These are phyloP conservation scores for Trametes cinnabarina DNA, from an alignment of 768 basidiomycete genomes.

Conservation along the genomic window DNA sequence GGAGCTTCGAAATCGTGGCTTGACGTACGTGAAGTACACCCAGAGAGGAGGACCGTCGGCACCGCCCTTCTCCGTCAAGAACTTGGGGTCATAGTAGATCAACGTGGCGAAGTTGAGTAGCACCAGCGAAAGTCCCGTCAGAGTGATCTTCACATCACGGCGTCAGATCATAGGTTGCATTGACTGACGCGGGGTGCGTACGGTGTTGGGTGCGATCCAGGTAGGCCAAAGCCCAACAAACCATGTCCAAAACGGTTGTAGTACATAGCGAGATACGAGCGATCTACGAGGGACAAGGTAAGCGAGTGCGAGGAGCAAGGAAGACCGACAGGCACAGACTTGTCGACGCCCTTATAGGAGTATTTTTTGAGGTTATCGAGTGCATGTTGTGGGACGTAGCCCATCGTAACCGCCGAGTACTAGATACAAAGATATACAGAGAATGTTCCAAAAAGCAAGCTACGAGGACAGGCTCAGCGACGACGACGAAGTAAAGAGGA, in stretches of 20 bases:
- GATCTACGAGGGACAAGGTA: constrained; percentile 48
- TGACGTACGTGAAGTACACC: constrained; percentile 84
- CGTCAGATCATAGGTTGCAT: not conserved
- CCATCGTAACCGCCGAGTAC: constrained; percentile 38
- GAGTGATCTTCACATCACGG: constrained; percentile 69
- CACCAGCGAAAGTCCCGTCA: constrained; percentile 80
- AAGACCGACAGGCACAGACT: constrained; percentile 43
- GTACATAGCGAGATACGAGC: constrained; percentile 66
- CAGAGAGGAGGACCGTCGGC: constrained; percentile 67
- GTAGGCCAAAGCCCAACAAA: constrained; percentile 86
- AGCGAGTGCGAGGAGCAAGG: not conserved
- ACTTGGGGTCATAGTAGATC: constrained; percentile 78
- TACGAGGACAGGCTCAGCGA: not conserved
- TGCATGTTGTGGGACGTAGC: constrained; percentile 63
- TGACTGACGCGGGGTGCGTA: constrained; percentile 37
- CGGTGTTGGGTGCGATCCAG: constrained; percentile 85
- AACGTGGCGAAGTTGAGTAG: constrained; percentile 82
- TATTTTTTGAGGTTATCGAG: constrained; percentile 76
- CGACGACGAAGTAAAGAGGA: not conserved
- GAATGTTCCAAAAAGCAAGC: not conserved
- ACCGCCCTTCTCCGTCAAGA: constrained; percentile 66
- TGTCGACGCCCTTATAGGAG: constrained; percentile 78
- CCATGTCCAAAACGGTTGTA: constrained; percentile 90
- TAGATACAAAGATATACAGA: not conserved
- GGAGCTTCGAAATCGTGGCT: not conserved